Evolutionary conservation across 345 rosid species (phyloP), one percentile per base, ranked within the genome.

Genomic region (Anastatica hierochuntica): DNA sequence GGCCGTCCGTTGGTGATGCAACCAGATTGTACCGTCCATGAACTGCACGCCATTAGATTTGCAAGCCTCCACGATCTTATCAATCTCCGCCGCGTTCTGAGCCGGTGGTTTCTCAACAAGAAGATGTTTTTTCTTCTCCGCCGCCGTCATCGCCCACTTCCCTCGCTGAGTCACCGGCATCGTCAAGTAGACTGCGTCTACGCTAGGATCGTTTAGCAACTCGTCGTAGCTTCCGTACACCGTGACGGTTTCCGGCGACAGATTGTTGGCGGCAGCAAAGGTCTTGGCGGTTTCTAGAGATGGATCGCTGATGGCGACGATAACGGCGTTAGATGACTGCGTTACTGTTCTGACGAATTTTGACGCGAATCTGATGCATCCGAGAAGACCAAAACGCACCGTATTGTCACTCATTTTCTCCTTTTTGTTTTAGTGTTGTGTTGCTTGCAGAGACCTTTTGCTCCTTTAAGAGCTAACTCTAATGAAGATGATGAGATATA

Each of bases 21-120:
- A 37, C 95, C 88, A 86, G 66, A 79, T 69, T 33, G 83, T 57
- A 13, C 86, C 81, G 53, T 86, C 95, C 95, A 86, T 83, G 64
- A 81, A 81, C 75, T 80, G 86, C 0, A 81, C 81, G 19, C 83
- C 81, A 49, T 76, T 79, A 15, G 75, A 52, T 63, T 72, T 76
- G 54, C 92, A 83, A 0, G 84, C 87, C 55, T 66, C 80, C 64
- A 76, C 53, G 7, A 83, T 70, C 67, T 14, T 44, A 10, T 79
- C 82, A n/a, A 87, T 50, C 76, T 79, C 80, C 24, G 63, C 71
- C 58, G 63, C 74, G 63, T 77, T 63, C 29, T 68, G 67, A 33
- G 77, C 87, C 18, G 76, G 69, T 1, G 84, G 92, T 71, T 81
- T 87, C 81, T 87, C 89, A 4, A 79, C 47, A 4, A 87, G 64